phyloP scores from a whole-genome alignment of 176 grass and related monocot species.

The Canna indica region DNA sequence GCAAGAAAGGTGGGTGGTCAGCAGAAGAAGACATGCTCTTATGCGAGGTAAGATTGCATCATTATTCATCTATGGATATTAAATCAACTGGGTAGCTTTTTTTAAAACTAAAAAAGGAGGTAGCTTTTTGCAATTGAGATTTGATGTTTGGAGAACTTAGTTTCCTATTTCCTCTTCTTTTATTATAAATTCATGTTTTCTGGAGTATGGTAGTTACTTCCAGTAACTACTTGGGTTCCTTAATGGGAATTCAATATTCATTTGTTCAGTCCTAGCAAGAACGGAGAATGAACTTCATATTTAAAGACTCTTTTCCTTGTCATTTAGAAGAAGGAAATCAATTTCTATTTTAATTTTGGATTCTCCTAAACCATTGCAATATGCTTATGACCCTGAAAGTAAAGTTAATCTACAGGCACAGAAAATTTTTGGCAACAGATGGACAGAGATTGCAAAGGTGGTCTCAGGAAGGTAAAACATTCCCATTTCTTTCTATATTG shows the following conservation, averaged over 20 bases:
- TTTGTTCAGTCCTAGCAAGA: neutral
- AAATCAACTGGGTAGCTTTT: neutral
- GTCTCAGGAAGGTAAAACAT: conserved; percentile 75
- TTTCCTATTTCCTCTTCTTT: neutral
- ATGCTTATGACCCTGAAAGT: conserved; percentile 1
- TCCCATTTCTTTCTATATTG: conserved; percentile 13
- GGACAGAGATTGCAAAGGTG: conserved; percentile 98
- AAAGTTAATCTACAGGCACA: conserved; percentile 56
- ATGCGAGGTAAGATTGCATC: conserved; percentile 71
- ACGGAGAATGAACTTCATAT: neutral
- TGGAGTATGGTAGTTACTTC: neutral
- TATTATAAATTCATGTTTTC: neutral
- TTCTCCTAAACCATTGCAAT: neutral
- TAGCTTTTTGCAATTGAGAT: neutral
- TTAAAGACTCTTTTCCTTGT: neutral
- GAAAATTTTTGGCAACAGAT: conserved; percentile 84
- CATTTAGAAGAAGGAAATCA: neutral
- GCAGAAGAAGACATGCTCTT: conserved; percentile 75
- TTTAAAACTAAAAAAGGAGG: no score
- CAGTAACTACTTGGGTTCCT: neutral
- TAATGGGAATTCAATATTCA: neutral
- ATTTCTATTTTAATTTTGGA: neutral
- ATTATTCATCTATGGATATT: neutral
- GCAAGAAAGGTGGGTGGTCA: conserved; percentile 98
- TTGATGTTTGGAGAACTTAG: neutral